Conservation (phyloP, 495 filamentous ascomycete genomes). For the Podospora pseudocomata region DNA sequence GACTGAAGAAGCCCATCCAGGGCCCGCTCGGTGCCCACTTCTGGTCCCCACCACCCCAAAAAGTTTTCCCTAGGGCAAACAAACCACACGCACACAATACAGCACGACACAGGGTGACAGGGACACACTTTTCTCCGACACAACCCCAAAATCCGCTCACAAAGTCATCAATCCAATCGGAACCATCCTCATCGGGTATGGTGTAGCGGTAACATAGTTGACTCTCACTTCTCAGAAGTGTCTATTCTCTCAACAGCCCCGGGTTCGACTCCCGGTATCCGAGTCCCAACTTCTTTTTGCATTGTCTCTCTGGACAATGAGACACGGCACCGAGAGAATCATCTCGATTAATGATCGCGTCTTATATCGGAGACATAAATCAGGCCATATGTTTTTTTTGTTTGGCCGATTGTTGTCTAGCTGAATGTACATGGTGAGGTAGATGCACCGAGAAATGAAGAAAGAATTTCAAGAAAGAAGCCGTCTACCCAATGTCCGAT, state of each 20-base stretch:
- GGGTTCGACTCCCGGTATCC: slow-evolving; percentile 17
- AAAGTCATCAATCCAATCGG: slow-evolving; percentile 1
- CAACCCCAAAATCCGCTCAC: not conserved
- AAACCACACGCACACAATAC: not conserved
- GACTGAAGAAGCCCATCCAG: not conserved
- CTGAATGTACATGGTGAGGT: not conserved
- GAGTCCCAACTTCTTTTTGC: slow-evolving; percentile 7
- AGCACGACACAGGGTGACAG: not conserved
- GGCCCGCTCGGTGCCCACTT: not conserved
- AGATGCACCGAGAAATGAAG: not conserved
- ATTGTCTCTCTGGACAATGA: not conserved
- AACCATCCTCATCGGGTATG: slow-evolving; percentile 16
- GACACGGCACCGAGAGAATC: not conserved
- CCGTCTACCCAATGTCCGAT: not conserved
- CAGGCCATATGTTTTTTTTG: not conserved
- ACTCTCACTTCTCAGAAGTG: slow-evolving; percentile 14
- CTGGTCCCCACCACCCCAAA: not conserved
- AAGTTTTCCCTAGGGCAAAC: not conserved
- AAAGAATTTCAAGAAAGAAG: not conserved
- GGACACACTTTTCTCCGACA: not conserved
- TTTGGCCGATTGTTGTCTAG: not conserved
- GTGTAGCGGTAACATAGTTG: slow-evolving; percentile 17
- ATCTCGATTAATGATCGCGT: not conserved
- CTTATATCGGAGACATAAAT: not conserved
- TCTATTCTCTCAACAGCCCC: slow-evolving; percentile 13